Evolutionary conservation across 176 grass and related monocot genomes (phyloP), one percentile per base, ranked within the genome.

Genomic region (Phoenix dactylifera): DNA sequence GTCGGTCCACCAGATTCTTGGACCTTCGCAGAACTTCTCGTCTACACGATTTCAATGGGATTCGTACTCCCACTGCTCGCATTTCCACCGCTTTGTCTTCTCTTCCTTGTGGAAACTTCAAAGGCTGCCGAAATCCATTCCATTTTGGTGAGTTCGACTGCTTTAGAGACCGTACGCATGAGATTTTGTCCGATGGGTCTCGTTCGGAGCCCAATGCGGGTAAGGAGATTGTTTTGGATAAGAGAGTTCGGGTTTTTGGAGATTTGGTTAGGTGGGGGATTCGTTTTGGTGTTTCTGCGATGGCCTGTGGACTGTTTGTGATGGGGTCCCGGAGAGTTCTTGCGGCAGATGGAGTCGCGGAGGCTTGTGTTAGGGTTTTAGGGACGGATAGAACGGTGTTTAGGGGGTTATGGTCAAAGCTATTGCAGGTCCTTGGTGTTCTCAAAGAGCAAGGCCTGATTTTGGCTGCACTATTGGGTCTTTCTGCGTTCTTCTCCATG

Each of bases 401-500:
- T 54, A 62, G 74, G 15, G 67, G 60, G 35, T 39, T 58, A 2
- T 89, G 84, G 81, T 87, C 88, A 1, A 98, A 71, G 56, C 68
- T 92, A 50, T 26, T 83, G 30, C 79, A 76, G 63, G 24, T 85
- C 71, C 70, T 98, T 26, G 78, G 86, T 73, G 63, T 98, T 24
- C 69, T 98, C 1, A 92, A 66, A 70, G 84, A 92, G 63, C 93
- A 98, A 12, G 93, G 93, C 4, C 52, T 98, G 1, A 15, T 98
- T 25, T 72, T 98, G 56, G 73, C 70, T 3, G 76, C 54, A 15
- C 55, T 98, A 50, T 79, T 98, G 15, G 66, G 93, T 2, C 84
- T 98, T 25, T 98, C 93, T 5, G 93, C 93, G 14, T 98, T 98
- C 85, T 98, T 98, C 74, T 92, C 87, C 72, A 98, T 98, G 93